Evolutionary conservation across 1,284 basidiomycete genomes (phyloP).

Genomic region (Ganoderma resinaceum): DNA sequence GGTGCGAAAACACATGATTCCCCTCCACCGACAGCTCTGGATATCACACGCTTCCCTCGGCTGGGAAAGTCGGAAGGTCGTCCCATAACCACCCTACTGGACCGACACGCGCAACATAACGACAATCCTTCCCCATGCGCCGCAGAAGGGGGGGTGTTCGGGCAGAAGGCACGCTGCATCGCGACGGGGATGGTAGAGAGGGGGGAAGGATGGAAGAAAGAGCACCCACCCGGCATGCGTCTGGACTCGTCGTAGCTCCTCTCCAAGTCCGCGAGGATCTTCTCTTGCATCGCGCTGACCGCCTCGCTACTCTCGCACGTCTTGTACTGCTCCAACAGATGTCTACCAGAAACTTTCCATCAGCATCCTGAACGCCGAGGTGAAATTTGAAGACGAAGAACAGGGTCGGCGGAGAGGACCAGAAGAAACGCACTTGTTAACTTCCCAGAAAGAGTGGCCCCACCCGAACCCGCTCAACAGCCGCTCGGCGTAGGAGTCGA

Average conservation of each 20-base stretch:
- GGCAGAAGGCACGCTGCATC: neutral
- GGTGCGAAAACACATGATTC: neutral
- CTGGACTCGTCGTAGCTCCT: constrained; percentile 63
- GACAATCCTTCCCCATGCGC: neutral
- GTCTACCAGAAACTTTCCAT: constrained; percentile 7
- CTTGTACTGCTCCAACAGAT: constrained; percentile 69
- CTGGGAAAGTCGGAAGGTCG: neutral
- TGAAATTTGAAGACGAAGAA: neutral
- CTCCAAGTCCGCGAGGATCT: constrained; percentile 80
- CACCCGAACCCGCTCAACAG: constrained; percentile 86
- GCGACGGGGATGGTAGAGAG: neutral
- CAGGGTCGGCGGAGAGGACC: neutral
- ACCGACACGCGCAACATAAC: neutral
- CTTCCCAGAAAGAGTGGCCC: constrained; percentile 85
- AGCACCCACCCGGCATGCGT: constrained; percentile 52
- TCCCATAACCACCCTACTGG: neutral
- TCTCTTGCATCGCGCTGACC: constrained; percentile 70
- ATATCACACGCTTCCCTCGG: neutral
- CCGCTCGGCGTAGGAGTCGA: constrained; percentile 79
- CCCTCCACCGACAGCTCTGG: neutral
- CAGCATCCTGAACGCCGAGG: neutral
- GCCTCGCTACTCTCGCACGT: constrained; percentile 73
- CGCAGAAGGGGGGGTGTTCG: neutral
- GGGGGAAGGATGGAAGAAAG: neutral
- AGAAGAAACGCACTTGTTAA: constrained; percentile 71